A percentile compares a stretch with the other conserved stretches of the same genome.
Conservation (phyloP, 805 yeast genomes). For the Ogataea allantospora region DNA sequence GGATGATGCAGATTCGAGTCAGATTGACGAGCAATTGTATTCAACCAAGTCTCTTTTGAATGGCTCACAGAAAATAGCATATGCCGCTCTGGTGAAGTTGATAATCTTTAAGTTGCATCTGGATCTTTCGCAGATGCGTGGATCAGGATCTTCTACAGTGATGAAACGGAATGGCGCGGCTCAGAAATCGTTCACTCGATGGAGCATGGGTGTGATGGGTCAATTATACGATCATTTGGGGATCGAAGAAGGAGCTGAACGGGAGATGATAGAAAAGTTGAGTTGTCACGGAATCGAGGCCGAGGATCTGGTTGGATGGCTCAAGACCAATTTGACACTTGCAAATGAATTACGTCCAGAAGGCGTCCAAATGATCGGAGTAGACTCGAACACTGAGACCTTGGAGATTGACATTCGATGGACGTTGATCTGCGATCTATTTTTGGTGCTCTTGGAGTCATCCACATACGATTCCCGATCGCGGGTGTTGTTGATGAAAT, state of each 20-base stretch:
- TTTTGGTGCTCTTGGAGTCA: slow-evolving; percentile 74
- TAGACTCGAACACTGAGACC: slow-evolving; percentile 32
- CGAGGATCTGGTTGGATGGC: slow-evolving; percentile 65
- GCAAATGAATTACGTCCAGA: slow-evolving; percentile 45
- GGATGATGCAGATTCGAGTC: slow-evolving; percentile 30
- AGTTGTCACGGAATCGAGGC: slow-evolving; percentile 81
- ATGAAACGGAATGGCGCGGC: slow-evolving; percentile 61
- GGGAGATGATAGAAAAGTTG: slow-evolving; percentile 80
- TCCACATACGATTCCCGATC: slow-evolving; percentile 90
- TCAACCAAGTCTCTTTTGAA: slow-evolving; percentile 78
- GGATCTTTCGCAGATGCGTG: slow-evolving; percentile 61
- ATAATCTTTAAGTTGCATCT: slow-evolving; percentile 79
- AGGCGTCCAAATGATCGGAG: slow-evolving; percentile 19
- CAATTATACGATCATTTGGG: slow-evolving; percentile 79
- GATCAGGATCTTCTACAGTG: slow-evolving; percentile 50
- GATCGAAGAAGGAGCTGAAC: slow-evolving; percentile 65
- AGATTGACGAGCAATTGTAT: slow-evolving; percentile 63
- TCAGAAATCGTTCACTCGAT: slow-evolving; percentile 76
- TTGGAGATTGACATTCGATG: slow-evolving; percentile 79
- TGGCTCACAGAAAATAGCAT: slow-evolving; percentile 87
- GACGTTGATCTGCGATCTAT: slow-evolving; percentile 91
- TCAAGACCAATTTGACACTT: slow-evolving; percentile 40
- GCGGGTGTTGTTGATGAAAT: slow-evolving; percentile 67
- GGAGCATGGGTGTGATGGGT: slow-evolving; percentile 75
- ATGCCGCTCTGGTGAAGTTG: slow-evolving; percentile 79